Base-by-base conservation (phyloP, 2,329 filamentous ascomycete species). In the Trichoderma citrinoviride region DNA sequence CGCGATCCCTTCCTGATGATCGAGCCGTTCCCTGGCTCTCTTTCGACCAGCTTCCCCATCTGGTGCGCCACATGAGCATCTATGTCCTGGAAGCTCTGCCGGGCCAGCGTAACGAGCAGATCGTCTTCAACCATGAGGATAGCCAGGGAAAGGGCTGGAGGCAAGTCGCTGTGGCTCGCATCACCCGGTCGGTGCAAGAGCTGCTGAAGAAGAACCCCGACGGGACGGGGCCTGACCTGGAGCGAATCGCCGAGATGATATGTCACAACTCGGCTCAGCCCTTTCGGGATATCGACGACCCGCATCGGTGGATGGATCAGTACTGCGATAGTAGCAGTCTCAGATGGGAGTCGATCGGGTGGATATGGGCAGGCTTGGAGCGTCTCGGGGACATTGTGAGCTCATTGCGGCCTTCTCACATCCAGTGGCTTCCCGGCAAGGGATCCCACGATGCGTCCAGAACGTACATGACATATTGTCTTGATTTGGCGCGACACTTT, bases 261-360 rank as follows among this genome's bases (percentile, higher is more conserved):
- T 79, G 75, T 61, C 65, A 69, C 27, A 81, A 81, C 58, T 80
- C 79, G 0, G 68, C 73, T 0, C 72, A 70, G 7, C 74, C 76
- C 0, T 71, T 80, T 12, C 77, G 80, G 15, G 71, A 77, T 0
- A 72, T 77, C 5, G 64, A 71, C 0, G 72, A 75, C 17, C 68
- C 76, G 0, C 67, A 75, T 2, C 68, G 69, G n/a, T 82, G 79
- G 78, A 68, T 77, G 1, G 70, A 68, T 2, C 77, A 80, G 43
- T 79, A 81, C 55, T 72, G 71, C 0, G 79, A 37, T 14, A 37
- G 78, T 0, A 66, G 66, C 0, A 76, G 75, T n/a, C 70, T 79
- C 25, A 74, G 80, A 1, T 82, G 80, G 80, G 80, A 82, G 61
- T 75, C 77, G 0, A 65, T 82, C 1, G 80, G 79, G 0, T 81